These are phyloP conservation scores for Ophiorrhiza pumila DNA, from an alignment of 257 asterid species.

Conservation along the genomic window DNA sequence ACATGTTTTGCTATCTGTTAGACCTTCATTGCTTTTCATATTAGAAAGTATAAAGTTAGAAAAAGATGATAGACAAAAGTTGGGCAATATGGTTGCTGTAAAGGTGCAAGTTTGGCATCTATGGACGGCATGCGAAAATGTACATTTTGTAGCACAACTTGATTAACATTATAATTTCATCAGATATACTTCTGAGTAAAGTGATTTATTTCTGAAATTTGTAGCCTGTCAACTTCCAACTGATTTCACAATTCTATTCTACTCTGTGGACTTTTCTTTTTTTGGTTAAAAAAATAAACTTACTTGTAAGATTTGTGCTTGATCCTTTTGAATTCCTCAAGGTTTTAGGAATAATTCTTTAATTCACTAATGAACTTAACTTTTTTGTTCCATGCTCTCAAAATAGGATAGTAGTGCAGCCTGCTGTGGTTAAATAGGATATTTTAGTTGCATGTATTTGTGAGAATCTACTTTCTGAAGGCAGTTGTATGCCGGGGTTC, in stretches of 20 bases:
- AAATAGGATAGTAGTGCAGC: background rate
- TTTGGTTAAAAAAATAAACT: too few species aligned
- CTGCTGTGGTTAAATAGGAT: background rate
- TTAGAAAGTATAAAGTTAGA: background rate
- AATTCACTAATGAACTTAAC: background rate
- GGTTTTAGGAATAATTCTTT: background rate
- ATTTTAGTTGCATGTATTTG: background rate
- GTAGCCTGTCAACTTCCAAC: too few species aligned
- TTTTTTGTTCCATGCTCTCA: too few species aligned
- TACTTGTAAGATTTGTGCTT: background rate
- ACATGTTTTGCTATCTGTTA: background rate
- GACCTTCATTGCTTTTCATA: background rate
- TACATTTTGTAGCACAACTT: background rate
- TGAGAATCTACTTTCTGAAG: background rate
- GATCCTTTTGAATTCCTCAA: background rate
- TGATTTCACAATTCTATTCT: background rate
- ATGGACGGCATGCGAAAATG: background rate
- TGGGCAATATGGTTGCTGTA: background rate
- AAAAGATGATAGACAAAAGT: background rate
- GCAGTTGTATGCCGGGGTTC: constrained; percentile 25
- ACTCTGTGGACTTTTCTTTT: too few species aligned
- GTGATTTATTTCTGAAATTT: background rate
- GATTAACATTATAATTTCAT: background rate
- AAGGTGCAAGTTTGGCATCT: background rate
- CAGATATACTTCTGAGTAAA: background rate